phyloP scores from a whole-genome alignment of 2,329 filamentous ascomycete species.

The Cytospora chrysosperma region DNA sequence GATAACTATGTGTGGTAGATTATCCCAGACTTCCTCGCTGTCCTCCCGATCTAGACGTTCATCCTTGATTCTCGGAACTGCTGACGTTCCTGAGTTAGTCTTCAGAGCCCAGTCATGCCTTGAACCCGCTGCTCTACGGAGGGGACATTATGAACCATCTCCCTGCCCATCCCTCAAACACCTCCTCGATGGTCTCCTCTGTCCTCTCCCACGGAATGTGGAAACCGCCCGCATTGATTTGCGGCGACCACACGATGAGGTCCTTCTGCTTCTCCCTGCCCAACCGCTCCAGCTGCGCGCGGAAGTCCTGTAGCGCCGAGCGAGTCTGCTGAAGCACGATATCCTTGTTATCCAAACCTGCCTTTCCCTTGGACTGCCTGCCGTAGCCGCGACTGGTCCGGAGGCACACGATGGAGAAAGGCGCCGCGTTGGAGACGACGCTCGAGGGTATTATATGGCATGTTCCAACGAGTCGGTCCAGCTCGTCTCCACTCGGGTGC shows the following conservation, averaged over 20 bases:
- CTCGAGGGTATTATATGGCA: constrained; percentile 34
- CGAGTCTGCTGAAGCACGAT: constrained; percentile 26
- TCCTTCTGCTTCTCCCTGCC: constrained; percentile 7
- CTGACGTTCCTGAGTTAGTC: too few relatives aligned
- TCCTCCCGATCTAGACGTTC: too few relatives aligned
- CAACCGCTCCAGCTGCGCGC: constrained; percentile 24
- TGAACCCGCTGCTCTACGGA: not conserved
- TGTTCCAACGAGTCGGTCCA: constrained; percentile 28
- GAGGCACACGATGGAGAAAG: constrained; percentile 28
- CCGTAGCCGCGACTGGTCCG: constrained; percentile 29
- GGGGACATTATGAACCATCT: constrained; percentile 5
- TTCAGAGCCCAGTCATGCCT: too few relatives aligned
- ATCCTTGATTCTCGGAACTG: too few relatives aligned
- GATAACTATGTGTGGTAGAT: too few relatives aligned
- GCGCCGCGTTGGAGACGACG: constrained; percentile 27
- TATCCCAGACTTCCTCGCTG: too few relatives aligned
- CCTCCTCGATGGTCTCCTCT: constrained; percentile 4
- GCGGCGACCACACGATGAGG: constrained; percentile 26
- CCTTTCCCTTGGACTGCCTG: constrained; percentile 16
- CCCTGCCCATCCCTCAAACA: not conserved
- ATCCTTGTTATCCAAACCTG: constrained; percentile 24
- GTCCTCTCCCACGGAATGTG: constrained; percentile 28
- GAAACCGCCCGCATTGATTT: constrained; percentile 29
- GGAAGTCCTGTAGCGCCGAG: constrained; percentile 24
- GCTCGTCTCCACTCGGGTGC: constrained; percentile 23